Conservation (phyloP, 176 grass and related monocot species). For the Canna indica region DNA sequence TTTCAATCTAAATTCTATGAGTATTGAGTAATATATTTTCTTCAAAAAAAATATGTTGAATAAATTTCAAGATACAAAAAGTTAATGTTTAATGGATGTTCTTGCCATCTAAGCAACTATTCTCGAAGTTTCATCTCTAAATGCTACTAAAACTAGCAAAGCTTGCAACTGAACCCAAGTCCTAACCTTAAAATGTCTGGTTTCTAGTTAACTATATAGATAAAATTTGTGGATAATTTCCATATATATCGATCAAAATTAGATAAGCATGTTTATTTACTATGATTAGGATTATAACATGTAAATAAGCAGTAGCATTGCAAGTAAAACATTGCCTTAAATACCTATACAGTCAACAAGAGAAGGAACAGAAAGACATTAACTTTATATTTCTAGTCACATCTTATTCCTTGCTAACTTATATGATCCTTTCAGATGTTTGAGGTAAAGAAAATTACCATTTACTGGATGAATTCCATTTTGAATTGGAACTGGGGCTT, state of each 20-base stretch:
- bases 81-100: too few species aligned
- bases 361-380: neutral
- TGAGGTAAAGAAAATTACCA: slow-evolving; percentile 41
- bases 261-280: neutral
- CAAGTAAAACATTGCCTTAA: neutral
- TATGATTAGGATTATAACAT: neutral
- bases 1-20: too few species aligned
- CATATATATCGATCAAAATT: neutral
- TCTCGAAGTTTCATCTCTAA: too few species aligned
- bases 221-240: neutral
- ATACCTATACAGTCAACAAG: neutral
- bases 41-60: too few species aligned
- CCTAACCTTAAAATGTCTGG: neutral
- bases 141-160: too few species aligned
- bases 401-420: neutral
- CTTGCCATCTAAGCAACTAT: too few species aligned
- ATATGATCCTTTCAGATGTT: neutral
- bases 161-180: neutral
- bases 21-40: too few species aligned
- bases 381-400: neutral
- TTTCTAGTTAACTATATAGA: neutral
- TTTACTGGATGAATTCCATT: slow-evolving; percentile 83
- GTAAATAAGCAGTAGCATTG: neutral
- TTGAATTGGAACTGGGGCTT: slow-evolving; percentile 64
- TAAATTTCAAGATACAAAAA: too few species aligned